phyloP scores from a whole-genome alignment of 2,329 filamentous ascomycete species.

The Chalara sp. region DNA sequence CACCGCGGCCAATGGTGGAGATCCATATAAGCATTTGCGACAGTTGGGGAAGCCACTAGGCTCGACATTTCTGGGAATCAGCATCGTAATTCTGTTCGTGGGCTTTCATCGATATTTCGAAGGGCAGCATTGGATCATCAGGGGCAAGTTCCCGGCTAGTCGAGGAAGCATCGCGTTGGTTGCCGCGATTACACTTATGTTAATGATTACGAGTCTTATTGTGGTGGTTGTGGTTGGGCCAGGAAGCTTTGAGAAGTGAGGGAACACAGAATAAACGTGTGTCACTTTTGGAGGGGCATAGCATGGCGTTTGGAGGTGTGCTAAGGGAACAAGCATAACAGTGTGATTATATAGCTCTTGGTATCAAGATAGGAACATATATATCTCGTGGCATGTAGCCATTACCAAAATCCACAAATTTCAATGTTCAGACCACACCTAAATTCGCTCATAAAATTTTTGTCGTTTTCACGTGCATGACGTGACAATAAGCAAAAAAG shows the following conservation, averaged over 20 bases:
- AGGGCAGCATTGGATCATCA: conserved; percentile 71
- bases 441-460: not conserved
- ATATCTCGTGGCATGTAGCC: too few relatives aligned
- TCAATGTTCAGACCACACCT: too few relatives aligned
- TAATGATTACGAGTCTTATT: conserved; percentile 54
- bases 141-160: conserved; percentile 73
- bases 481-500: too few relatives aligned
- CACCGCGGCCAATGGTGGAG: conserved; percentile 17
- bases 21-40: conserved; percentile 39
- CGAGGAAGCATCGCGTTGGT: conserved; percentile 69
- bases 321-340: not conserved
- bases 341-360: not conserved
- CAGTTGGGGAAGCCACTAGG: conserved; percentile 68
- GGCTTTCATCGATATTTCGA: conserved; percentile 76
- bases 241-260: conserved; percentile 16
- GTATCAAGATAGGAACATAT: too few relatives aligned
- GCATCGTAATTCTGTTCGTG: conserved; percentile 66
- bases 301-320: not conserved
- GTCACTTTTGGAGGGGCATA: not conserved
- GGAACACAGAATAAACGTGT: not conserved
- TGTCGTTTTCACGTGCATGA: not conserved
- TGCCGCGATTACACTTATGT: conserved; percentile 54
- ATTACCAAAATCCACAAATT: too few relatives aligned
- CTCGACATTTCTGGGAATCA: conserved; percentile 68
- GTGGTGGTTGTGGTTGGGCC: conserved; percentile 52